Evolutionary conservation across 352 stramenopile genomes (phyloP).

Genomic region (Phytophthora palmivora): DNA sequence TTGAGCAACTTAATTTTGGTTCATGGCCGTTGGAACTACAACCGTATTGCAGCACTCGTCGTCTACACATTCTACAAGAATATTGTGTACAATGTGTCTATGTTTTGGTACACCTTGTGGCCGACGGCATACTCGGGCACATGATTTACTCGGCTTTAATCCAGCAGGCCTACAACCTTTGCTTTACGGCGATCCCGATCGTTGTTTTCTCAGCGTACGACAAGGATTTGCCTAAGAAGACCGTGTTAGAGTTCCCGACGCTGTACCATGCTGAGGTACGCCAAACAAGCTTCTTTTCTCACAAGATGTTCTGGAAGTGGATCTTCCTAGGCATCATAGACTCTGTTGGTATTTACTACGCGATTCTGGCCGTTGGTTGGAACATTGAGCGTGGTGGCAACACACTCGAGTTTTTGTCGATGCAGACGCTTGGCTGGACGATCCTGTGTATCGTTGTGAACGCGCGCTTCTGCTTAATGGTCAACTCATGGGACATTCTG

Average conservation of each 20-base stretch:
- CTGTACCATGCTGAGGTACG: constrained; percentile 73
- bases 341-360: constrained; percentile 77
- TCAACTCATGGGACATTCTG: constrained; percentile 82
- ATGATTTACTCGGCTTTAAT: constrained; percentile 89
- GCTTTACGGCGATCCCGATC: constrained; percentile 95
- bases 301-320: constrained; percentile 90
- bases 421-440: constrained; percentile 77
- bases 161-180: constrained; percentile 95
- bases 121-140: constrained; percentile 93
- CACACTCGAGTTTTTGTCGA: constrained; percentile 65
- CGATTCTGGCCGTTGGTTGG: constrained; percentile 50
- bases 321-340: constrained; percentile 80
- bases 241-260: constrained; percentile 65
- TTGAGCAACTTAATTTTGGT: constrained; percentile 76
- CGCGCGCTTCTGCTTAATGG: constrained; percentile 78
- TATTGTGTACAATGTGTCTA: constrained; percentile 90
- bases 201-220: constrained; percentile 85
- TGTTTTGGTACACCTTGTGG: constrained; percentile 91
- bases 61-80: constrained; percentile 94
- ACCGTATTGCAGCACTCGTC: constrained; percentile 88
- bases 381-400: constrained; percentile 72
- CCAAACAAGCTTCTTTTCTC: constrained; percentile 71
- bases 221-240: constrained; percentile 73
- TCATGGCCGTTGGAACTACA: constrained; percentile 90
- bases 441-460: constrained; percentile 83